Evolutionary conservation across 2,329 filamentous ascomycete species (phyloP).

Genomic region (Fusarium sterilihyphosum): DNA sequence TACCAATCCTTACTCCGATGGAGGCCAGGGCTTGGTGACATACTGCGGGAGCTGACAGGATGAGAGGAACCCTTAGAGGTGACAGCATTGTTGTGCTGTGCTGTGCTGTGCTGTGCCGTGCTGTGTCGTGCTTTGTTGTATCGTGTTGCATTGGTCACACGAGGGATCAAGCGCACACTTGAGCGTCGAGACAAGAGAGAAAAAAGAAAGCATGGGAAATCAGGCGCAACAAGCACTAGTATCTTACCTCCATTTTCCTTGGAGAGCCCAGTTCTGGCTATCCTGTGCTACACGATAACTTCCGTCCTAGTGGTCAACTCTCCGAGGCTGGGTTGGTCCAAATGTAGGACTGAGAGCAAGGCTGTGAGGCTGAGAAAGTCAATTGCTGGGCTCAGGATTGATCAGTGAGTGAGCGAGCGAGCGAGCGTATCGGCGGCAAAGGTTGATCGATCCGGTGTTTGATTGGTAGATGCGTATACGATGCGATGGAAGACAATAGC

Average conservation of each 20-base stretch:
- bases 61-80: background rate
- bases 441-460: conserved; percentile 1
- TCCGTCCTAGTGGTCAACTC: conserved; percentile 8
- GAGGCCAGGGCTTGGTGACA: background rate
- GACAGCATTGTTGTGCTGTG: background rate
- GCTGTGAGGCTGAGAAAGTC: conserved; percentile 27
- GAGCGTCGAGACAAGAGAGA: background rate
- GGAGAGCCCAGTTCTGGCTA: background rate
- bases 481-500: background rate
- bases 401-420: background rate
- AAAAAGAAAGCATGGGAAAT: background rate
- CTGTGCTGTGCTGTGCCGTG: background rate
- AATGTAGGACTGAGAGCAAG: conserved; percentile 6
- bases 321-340: conserved; percentile 4
- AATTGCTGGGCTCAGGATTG: conserved; percentile 15
- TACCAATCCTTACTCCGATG: background rate
- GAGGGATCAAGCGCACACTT: conserved; percentile 20
- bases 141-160: conserved; percentile 21
- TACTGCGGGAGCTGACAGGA: conserved; percentile 4
- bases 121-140: background rate
- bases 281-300: conserved; percentile 2
- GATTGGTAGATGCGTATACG: background rate
- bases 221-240: conserved; percentile 2
- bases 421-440: conserved; percentile 2
- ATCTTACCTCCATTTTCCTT: conserved; percentile 36